phyloP scores from a whole-genome alignment of 306 rosid genomes.

The Fragaria ananassa region DNA sequence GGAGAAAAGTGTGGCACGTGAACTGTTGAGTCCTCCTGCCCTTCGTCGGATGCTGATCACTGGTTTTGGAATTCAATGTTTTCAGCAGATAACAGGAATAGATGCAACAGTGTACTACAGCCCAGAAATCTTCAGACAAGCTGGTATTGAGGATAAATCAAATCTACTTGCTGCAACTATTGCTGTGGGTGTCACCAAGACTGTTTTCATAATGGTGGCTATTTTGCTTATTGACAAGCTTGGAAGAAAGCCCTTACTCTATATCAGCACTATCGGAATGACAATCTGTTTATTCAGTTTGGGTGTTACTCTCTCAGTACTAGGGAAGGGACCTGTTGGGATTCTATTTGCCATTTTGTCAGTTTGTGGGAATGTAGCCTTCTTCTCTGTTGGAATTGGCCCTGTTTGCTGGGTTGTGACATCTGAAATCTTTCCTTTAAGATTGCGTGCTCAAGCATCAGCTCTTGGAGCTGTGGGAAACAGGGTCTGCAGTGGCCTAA shows the following conservation, averaged over 20 bases:
- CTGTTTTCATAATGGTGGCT: constrained; percentile 72
- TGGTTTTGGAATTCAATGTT: constrained; percentile 86
- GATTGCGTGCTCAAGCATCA: constrained; percentile 82
- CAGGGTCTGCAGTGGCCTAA: constrained; percentile 77
- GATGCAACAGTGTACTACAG: constrained; percentile 96
- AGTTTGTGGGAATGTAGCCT: constrained; percentile 92
- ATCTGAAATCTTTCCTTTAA: constrained; percentile 83
- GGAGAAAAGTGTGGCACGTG: constrained; percentile 65
- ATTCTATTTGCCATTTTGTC: constrained; percentile 54
- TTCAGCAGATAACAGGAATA: constrained; percentile 95
- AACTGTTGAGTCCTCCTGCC: constrained; percentile 69
- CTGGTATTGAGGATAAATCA: constrained; percentile 60
- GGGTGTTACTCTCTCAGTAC: constrained; percentile 45
- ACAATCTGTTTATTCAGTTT: constrained; percentile 68
- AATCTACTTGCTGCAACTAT: constrained; percentile 82
- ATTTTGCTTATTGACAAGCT: constrained; percentile 67
- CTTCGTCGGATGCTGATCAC: constrained; percentile 74
- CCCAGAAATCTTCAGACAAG: constrained; percentile 68
- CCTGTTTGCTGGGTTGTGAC: constrained; percentile 95
- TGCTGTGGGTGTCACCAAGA: constrained; percentile 82
- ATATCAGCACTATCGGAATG: constrained; percentile 90
- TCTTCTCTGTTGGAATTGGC: constrained; percentile 87
- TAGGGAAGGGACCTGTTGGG: constrained; percentile 48
- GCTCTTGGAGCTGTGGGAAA: constrained; percentile 87
- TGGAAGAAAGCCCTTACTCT: constrained; percentile 84